Evolutionary conservation across 192 early-diverging fungal genomes (phyloP), one percentile per base, ranked within the genome.

Genomic region (Phlyctochytrium arcticum): DNA sequence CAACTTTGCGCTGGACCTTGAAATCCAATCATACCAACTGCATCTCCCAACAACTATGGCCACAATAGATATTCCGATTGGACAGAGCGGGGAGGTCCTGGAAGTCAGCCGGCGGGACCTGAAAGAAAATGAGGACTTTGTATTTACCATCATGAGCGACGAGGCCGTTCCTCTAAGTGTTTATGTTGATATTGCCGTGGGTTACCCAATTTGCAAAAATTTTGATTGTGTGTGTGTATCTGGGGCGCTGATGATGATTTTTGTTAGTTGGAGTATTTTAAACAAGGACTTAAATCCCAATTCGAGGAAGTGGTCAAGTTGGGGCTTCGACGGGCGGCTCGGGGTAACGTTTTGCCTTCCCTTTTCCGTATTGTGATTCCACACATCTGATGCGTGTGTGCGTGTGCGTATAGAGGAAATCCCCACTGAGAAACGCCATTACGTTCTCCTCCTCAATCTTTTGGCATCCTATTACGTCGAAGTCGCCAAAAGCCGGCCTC

Each of bases 401-500:
- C 23, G 17, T 26, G n/a, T 54, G 7, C 17, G 44, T 42, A 21
- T 53, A 54, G 56, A n/a, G 7, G 54, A 17, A 35, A 17, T 36
- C 12, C 23, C 67, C 21, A 24, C 31, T 5, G 44, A 62, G 30
- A n/a, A 48, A 55, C 58, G 37, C 8, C 54, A 62, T 23, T 46
- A 56, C 26, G 15, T 92, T 15, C 88, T 88, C 5, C 75, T 95
- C 2, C 79, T 91, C 17, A 90, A 84, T 36, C 68, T 86, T 6
- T 75, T 93, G 37, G 90, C 91, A 9, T 85, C 84, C 39, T 84
- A 89, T 21, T 79, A 90, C 68, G 88, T 95, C 57, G 82, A 89
- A 48, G 78, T 81, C 64, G 87, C 89, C 36, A 78, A 78, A 55
- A 24, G 24, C 15, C 48, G 42, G 5, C 36, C 57, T 8, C 55